phyloP scores from a whole-genome alignment of 164 flowering plant species.

The Vitis vinifera region ASM3070453v1 NC_081817.1:8518001-8518500 shows the following conservation, averaged over 20 bases:
- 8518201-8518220: conserved; percentile 72
- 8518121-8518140: conserved; percentile 88
- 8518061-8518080: conserved; percentile 71
- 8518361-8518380: no score
- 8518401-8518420: no score
- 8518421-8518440: no score
- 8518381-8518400: no score
- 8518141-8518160: conserved; percentile 69
- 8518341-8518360: no score
- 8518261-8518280: conserved; percentile 62
- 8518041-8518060: conserved; percentile 37
- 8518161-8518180: conserved; percentile 66
- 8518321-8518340: no score
- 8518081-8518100: conserved; percentile 42
- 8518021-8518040: conserved; percentile 4
- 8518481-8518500: no score
- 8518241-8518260: conserved; percentile 71
- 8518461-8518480: no score
- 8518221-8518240: conserved; percentile 29
- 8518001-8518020: conserved; percentile 9
- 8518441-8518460: no score
- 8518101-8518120: conserved; percentile 76
- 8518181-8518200: conserved; percentile 19
- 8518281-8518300: conserved; percentile 54
- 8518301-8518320: conserved; percentile 43